Percentiles rank a stretch among this genome's conserved stretches.
Evolutionary conservation across 352 stramenopile genomes (phyloP).

Genomic region (Phytophthora podocarpi): DNA sequence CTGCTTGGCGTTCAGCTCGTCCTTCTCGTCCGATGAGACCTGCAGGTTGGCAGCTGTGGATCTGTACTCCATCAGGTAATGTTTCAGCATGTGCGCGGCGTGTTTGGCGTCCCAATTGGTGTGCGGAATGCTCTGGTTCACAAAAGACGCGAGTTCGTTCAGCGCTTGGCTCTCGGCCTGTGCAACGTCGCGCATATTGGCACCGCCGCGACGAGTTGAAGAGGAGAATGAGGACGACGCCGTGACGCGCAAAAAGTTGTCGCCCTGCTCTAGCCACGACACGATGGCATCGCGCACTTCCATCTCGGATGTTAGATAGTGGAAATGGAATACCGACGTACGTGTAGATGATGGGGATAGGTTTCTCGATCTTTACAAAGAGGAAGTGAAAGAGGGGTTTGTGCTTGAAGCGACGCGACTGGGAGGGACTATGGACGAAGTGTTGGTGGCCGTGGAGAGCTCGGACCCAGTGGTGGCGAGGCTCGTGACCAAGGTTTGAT

Average conservation of each 20-base stretch:
- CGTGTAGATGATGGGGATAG: too few species aligned
- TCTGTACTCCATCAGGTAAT: slow-evolving; percentile 17
- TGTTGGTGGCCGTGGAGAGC: slow-evolving; percentile 47
- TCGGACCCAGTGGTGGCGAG: slow-evolving; percentile 48
- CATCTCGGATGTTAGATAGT: not conserved
- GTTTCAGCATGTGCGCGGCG: slow-evolving; percentile 11
- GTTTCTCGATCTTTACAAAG: slow-evolving; percentile 7
- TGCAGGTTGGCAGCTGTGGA: not conserved
- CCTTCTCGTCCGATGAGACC: slow-evolving; percentile 3
- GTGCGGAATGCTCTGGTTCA: slow-evolving; percentile 5
- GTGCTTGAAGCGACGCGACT: slow-evolving; percentile 28
- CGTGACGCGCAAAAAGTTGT: slow-evolving; percentile 18
- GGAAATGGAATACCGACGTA: too few species aligned
- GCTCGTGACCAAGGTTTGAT: slow-evolving; percentile 42
- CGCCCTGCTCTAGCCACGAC: slow-evolving; percentile 19
- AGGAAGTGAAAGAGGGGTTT: slow-evolving; percentile 2
- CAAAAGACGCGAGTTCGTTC: slow-evolving; percentile 10
- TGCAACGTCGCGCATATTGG: not conserved
- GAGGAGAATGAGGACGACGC: slow-evolving; percentile 3
- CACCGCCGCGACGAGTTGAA: not conserved
- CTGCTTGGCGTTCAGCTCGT: slow-evolving; percentile 15
- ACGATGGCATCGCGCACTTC: slow-evolving; percentile 23
- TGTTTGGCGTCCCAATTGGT: slow-evolving; percentile 5
- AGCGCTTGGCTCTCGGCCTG: not conserved
- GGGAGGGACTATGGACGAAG: slow-evolving; percentile 64